Evolutionary conservation across 306 rosid species (phyloP), one percentile per base, ranked within the genome.

Genomic region (Medicago lupulina): DNA sequence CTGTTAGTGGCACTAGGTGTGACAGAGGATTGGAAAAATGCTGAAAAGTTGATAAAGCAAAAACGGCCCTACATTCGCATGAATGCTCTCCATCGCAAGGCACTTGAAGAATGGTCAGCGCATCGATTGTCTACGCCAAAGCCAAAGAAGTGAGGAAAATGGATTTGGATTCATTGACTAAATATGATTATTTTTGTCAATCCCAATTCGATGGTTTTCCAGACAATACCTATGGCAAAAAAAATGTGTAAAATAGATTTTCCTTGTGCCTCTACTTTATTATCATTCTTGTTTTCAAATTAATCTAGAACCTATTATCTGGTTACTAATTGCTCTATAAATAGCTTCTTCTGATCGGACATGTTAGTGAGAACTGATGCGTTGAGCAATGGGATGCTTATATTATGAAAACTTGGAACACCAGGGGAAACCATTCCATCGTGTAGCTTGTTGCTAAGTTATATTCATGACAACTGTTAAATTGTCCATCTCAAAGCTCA

Each of bases 101-200:
- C 92, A 7, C 93, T 92, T 6, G 96, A 90, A 76, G 97, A 95
- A 80, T 95, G 98, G 98, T 95, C 97, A 0, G 83, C 70, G 71
- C 73, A 90, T 79, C 88, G 89, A 54, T 55, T 92, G 73, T 92
- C 91, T 39, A 41, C 34, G 14, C 84, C 85, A 0, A 86, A 74
- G 86, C 83, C 84, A 0, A 86, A 73, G 86, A 91, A 85, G 87
- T 80, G 62, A 17, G 71, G 73, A 31, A 65, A 44, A 31, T 19
- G 58, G 70, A 70, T 19, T 31, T 49, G 74, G 74, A 51, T 77
- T 67, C 64, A 44, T 71, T 14, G 59, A 40, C 64, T 80, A 17
- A 40, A 28, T 58, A 70, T 23, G 68, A 75, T 59, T 71, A 73
- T 82, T 84, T 82, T 36, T 8, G 75, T 75, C 28, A 46, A 34